A percentile compares a stretch with the other conserved stretches of the same genome.
These are phyloP conservation scores for Panellus pusillus DNA, from an alignment of 768 basidiomycete species.

Conservation along the genomic window DNA sequence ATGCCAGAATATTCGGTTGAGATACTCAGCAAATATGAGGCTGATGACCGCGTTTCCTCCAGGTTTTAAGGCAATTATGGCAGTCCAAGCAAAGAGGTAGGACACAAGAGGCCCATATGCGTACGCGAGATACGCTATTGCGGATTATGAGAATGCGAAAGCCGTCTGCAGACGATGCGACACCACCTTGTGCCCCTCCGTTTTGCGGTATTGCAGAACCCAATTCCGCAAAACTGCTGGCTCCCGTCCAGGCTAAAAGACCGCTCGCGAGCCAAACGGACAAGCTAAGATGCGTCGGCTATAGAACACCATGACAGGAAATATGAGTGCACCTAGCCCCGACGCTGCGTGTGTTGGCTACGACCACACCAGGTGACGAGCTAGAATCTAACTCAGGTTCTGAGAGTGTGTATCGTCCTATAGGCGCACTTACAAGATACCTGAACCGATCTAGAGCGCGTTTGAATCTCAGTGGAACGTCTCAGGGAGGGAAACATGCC, in stretches of 20 bases:
- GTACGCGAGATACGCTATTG: constrained; percentile 77
- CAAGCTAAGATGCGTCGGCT: constrained; percentile 46
- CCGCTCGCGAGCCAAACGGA: constrained; percentile 84
- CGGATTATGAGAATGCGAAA: not conserved
- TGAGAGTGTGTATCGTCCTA: not conserved
- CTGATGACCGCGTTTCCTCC: constrained; percentile 83
- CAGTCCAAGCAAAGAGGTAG: constrained; percentile 94
- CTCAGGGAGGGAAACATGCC: constrained; percentile 35
- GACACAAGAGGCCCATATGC: constrained; percentile 85
- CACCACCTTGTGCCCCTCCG: constrained; percentile 53
- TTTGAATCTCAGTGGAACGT: not conserved
- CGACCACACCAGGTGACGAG: constrained; percentile 90
- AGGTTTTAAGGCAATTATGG: constrained; percentile 85
- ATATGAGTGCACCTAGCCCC: constrained; percentile 50
- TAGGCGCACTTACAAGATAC: constrained; percentile 72
- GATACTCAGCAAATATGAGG: constrained; percentile 89
- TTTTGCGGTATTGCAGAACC: constrained; percentile 85
- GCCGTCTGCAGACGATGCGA: not conserved
- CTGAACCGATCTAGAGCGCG: constrained; percentile 72
- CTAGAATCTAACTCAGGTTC: constrained; percentile 36
- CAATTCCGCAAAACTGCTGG: constrained; percentile 90
- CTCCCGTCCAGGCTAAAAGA: constrained; percentile 91
- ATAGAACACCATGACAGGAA: not conserved
- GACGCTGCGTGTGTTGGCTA: constrained; percentile 85
- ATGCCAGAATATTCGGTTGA: constrained; percentile 87